Evolutionary conservation across 78 protist genomes (phyloP).

Genomic region (Speleostelium caveatum): DNA sequence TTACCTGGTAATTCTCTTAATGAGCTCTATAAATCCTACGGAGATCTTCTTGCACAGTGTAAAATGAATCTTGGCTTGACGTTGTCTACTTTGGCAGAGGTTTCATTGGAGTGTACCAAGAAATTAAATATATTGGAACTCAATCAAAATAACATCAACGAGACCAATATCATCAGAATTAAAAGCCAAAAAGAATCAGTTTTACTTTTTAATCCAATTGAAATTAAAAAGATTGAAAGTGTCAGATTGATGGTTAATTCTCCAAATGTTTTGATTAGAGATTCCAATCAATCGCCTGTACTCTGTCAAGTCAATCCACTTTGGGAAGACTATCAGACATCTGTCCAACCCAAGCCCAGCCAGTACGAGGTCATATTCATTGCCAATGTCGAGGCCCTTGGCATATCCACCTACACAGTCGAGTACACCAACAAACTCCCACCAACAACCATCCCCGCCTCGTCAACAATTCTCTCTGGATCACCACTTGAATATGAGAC

Average conservation of each 20-base stretch:
- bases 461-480: not conserved
- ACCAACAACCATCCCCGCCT: not conserved
- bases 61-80: too few species aligned
- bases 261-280: not conserved
- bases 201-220: not conserved
- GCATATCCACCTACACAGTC: not conserved
- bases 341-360: not conserved
- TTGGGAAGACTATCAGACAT: not conserved
- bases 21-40: too few species aligned
- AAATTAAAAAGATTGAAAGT: not conserved
- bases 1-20: too few species aligned
- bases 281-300: not conserved
- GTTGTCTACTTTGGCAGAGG: too few species aligned
- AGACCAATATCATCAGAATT: not conserved
- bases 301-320: conserved; percentile 8
- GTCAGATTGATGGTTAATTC: not conserved
- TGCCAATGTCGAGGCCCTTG: not conserved
- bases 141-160: not conserved
- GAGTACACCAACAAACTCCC: not conserved
- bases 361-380: not conserved
- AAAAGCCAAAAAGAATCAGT: not conserved
- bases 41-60: too few species aligned
- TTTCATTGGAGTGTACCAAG: too few species aligned
- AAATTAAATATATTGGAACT: too few species aligned
- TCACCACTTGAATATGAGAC: not conserved